Base-by-base conservation (phyloP, 2,329 filamentous ascomycete species). In the Aspergillus pseudoterreus region DNA sequence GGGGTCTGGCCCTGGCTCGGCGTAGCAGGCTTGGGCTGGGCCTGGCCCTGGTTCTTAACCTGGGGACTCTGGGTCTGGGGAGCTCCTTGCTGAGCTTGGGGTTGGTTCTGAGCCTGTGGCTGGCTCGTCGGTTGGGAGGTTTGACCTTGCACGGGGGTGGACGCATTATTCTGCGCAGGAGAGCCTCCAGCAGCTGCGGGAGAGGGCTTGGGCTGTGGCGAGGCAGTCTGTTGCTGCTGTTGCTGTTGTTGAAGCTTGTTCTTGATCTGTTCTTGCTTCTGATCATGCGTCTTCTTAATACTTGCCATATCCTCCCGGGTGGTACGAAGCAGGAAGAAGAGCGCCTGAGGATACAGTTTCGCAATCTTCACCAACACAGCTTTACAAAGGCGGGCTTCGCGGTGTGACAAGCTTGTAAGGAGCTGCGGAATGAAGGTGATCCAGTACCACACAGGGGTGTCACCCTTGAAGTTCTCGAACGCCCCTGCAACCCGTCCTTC, bases 401-500 rank as follows among this genome's bases (percentile, higher is more conserved):
- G 92, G 65, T 96, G 87, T 2, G 89, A 90, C 46, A 99, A 79
- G 47, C 92, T 94, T 41, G 90, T 92, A 30, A 99, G 82, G 39
- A 99, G 81, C 71, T 99, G 94, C 15, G 94, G 94, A 57, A 99
- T 97, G 69, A 95, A 99, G 0, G 92, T 97, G 61, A 97, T 96
- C 94, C 94, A 99, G 74, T 97, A 99, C 94, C 94, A 99, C 11
- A 95, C 90, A 0, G 92, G 91, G 2, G 91, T 95, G 62, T 99
- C 95, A 47, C 94, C 94, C 77, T 97, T 96, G 76, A 94, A 99
- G 61, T 92, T 90, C 58, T 96, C 90, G 60, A 96, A 99, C 11
- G 92, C 90, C 61, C 84, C 80, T 0, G 90, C 87, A 54, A 99
- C 86, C 35, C 82, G 86, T 11, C 90, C 90, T 66, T 90, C 90